Base-by-base conservation (phyloP, 208 protist genomes). In the Spongospora subterranea region DNA sequence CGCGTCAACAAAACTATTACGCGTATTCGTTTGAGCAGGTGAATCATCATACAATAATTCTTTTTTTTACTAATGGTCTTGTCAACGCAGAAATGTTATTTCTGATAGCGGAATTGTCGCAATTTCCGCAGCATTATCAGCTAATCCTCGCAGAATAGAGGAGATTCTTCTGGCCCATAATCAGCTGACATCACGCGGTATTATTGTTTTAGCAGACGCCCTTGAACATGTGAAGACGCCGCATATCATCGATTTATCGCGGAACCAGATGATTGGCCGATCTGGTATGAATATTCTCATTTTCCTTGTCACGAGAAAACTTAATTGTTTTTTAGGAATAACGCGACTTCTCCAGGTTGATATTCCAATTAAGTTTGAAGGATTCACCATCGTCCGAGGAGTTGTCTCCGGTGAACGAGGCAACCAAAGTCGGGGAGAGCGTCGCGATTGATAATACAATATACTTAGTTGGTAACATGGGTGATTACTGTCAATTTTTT, bases 351-450 rank as follows among this genome's bases (percentile, higher is more conserved):
- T 82, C 6, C 35, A 39, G 71, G 71, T 82, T 43, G 71, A 82
- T n/a, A 43, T 82, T n/a, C 71, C 71, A 6, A 82, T 82, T n/a
- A 82, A 82, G 71, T 82, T 82, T n/a, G n/a, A 82, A 82, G 71
- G 17, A n/a, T 82, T 82, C 71, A 17, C 35, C n/a, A 82, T 82
- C n/a, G 71, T 82, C n/a, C 71, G 71, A 35, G 71, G 71, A 43
- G 11, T 29, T 6, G 50, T 60, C 50, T n/a, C n/a, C n/a, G n/a
- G n/a, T n/a, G n/a, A n/a, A n/a, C n/a, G n/a, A n/a, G n/a, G n/a
- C n/a, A n/a, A n/a, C n/a, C n/a, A n/a, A n/a, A n/a, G n/a, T n/a
- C n/a, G n/a, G n/a, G n/a, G n/a, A n/a, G n/a, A n/a, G n/a, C n/a
- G n/a, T n/a, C n/a, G n/a, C n/a, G n/a, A n/a, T n/a, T n/a, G n/a